Evolutionary conservation across 1,139 yeast genomes (phyloP).

Genomic region (Debaryomycetaceae sp.): DNA sequence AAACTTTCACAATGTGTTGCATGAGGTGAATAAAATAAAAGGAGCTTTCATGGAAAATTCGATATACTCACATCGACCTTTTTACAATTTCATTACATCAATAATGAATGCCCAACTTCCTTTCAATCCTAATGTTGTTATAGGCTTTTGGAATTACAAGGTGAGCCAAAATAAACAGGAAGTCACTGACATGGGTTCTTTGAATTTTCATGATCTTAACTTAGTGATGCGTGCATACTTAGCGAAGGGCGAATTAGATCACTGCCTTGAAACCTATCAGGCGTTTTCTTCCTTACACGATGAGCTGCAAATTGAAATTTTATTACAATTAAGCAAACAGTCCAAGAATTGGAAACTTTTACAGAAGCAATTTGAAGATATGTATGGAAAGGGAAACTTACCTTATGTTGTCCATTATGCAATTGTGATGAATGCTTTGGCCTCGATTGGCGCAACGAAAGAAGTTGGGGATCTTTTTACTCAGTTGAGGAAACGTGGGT

Average conservation of each 20-base stretch:
- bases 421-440: conserved; percentile 62
- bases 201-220: conserved; percentile 24
- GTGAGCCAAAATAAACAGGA: conserved; percentile 6
- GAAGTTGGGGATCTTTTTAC: conserved; percentile 53
- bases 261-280: conserved; percentile 25
- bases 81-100: conserved; percentile 22
- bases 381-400: conserved; percentile 54
- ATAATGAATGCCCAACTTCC: conserved; percentile 16
- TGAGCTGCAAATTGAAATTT: conserved; percentile 41
- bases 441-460: conserved; percentile 52
- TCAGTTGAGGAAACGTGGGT: conserved; percentile 43
- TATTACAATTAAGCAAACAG: conserved; percentile 49
- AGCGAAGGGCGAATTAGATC: conserved; percentile 17
- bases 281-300: conserved; percentile 22
- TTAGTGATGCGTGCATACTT: conserved; percentile 29
- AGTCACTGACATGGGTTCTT: not conserved
- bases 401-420: conserved; percentile 61
- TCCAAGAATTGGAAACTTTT: conserved; percentile 57
- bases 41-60: conserved; percentile 1
- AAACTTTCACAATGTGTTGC: not conserved
- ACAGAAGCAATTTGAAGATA: conserved; percentile 59
- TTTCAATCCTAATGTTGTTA: conserved; percentile 18
- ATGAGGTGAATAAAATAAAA: conserved; percentile 3
- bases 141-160: conserved; percentile 27
- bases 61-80: conserved; percentile 4